A percentile compares a stretch with the other conserved stretches of the same genome.
Conservation (phyloP, 371 early-diverging fungal species). For the Mucor lusitanicus region DNA sequence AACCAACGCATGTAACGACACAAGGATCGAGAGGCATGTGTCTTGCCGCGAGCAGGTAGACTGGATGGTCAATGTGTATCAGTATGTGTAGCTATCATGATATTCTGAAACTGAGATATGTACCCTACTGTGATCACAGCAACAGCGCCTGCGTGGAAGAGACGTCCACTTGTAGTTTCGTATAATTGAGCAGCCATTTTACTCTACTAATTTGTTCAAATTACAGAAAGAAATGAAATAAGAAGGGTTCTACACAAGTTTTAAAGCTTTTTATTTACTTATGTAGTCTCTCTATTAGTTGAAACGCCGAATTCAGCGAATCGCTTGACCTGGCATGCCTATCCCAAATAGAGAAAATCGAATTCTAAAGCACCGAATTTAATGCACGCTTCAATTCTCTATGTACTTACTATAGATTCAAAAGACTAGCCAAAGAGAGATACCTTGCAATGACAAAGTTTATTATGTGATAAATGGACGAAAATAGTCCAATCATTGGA, state of each 20-base stretch:
- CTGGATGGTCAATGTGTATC: conserved; percentile 29
- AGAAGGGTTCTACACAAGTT: not conserved
- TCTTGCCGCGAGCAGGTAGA: conserved; percentile 93
- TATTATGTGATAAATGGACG: too few relatives aligned
- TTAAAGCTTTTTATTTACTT: not conserved
- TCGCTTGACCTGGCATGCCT: too few relatives aligned
- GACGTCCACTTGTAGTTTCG: conserved; percentile 75
- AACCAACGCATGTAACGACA: conserved; percentile 95
- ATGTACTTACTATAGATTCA: too few relatives aligned
- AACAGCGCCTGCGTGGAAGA: conserved; percentile 85
- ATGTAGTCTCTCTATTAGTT: not conserved
- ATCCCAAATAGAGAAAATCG: too few relatives aligned
- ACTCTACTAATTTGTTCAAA: not conserved
- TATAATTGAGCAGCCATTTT: conserved; percentile 80
- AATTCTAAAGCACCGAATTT: too few relatives aligned
- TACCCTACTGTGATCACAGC: conserved; percentile 87
- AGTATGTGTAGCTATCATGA: not conserved
- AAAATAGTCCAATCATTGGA: too few relatives aligned
- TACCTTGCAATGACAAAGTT: too few relatives aligned
- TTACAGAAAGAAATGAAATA: not conserved
- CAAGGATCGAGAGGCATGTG: conserved; percentile 83
- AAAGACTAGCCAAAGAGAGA: too few relatives aligned
- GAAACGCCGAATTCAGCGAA: not conserved
- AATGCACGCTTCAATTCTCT: too few relatives aligned
- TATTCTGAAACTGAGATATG: not conserved